A percentile compares a stretch with the other conserved stretches of the same genome.
Conservation (phyloP, 2,329 filamentous ascomycete species). For the Fusarium verrucosum region DNA sequence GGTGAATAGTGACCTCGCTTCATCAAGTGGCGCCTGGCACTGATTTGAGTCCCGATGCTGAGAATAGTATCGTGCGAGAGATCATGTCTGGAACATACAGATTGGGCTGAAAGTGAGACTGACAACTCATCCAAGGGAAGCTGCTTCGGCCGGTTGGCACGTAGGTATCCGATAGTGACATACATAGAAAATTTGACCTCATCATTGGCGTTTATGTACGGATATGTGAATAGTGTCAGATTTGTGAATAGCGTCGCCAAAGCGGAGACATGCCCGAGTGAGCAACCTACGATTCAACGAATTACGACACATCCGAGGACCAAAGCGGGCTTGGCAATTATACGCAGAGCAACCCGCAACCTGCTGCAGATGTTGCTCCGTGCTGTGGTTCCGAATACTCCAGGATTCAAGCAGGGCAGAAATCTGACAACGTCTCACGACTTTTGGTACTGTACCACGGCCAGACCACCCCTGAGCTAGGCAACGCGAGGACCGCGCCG, state of each 20-base stretch:
- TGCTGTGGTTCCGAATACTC: constrained; percentile 7
- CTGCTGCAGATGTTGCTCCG: constrained; percentile 23
- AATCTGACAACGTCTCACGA: constrained; percentile 40
- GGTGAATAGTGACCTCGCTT: constrained; percentile 11
- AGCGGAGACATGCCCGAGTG: constrained; percentile 6
- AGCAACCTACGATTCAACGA: constrained; percentile 10
- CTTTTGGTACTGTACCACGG: constrained; percentile 29
- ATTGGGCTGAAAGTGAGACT: constrained; percentile 30
- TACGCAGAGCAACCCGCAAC: constrained; percentile 6
- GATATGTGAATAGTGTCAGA: constrained; percentile 31
- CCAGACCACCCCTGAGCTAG: constrained; percentile 38
- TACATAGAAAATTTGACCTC: background rate
- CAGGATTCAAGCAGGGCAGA: constrained; percentile 29
- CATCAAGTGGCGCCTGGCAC: constrained; percentile 10
- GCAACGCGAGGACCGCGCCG: constrained; percentile 27
- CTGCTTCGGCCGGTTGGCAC: constrained; percentile 7
- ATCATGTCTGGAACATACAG: constrained; percentile 22
- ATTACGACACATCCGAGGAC: constrained; percentile 10
- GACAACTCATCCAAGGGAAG: constrained; percentile 19
- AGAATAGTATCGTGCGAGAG: constrained; percentile 20
- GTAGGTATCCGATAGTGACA: background rate
- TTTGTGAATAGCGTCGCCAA: constrained; percentile 32
- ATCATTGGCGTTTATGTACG: constrained; percentile 15
- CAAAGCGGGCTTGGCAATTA: constrained; percentile 17
- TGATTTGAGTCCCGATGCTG: constrained; percentile 17